These are phyloP conservation scores for Aristolochia californica DNA, from an alignment of 164 flowering plant genomes.

Conservation along the genomic window DNA sequence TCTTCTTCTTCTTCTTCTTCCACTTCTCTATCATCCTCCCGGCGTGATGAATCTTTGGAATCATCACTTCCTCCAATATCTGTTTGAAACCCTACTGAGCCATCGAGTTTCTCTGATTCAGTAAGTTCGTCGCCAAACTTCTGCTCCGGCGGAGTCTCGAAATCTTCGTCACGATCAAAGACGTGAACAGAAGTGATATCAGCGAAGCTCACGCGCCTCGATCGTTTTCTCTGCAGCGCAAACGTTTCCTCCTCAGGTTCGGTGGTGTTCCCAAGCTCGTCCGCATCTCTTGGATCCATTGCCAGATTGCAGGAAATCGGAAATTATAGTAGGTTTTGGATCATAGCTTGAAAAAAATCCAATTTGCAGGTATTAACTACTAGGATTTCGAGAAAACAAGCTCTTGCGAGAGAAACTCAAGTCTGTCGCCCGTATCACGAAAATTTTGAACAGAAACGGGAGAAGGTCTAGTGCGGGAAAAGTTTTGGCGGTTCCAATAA, in stretches of 20 bases:
- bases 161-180: conserved; percentile 80
- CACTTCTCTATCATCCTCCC: conserved; percentile 10
- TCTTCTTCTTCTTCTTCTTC: conserved; percentile 20
- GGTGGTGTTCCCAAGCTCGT: conserved; percentile 17
- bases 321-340: no score
- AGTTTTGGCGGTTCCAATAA: not conserved
- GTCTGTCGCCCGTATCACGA: no score
- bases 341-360: no score
- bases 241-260: conserved; percentile 27
- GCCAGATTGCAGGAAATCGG: not conserved
- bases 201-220: conserved; percentile 89
- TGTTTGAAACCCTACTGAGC: conserved; percentile 17
- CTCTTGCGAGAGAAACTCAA: no score
- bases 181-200: conserved; percentile 80
- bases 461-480: not conserved
- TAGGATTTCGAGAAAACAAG: no score
- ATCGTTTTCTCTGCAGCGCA: conserved; percentile 44
- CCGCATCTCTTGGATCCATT: conserved; percentile 15
- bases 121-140: conserved; percentile 10
- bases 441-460: no score
- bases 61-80: conserved; percentile 24
- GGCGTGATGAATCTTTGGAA: conserved; percentile 18
- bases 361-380: no score
- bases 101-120: conserved; percentile 1
- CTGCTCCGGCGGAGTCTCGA: conserved; percentile 37